Evolutionary conservation across 2,329 filamentous ascomycete genomes (phyloP).

Genomic region (Pestalotiopsis fici): DNA sequence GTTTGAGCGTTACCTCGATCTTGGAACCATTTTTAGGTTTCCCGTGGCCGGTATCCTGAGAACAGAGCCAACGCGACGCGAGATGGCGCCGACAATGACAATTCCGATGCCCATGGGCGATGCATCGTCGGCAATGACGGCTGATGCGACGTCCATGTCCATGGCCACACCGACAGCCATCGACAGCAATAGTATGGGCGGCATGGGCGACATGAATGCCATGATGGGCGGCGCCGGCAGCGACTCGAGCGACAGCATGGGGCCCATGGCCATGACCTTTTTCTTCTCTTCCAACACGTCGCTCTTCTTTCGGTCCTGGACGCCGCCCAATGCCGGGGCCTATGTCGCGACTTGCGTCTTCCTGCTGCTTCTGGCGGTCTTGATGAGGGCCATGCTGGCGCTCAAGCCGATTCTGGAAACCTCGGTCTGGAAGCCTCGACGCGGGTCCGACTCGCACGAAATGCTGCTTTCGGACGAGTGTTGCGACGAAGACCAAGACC

Average conservation of each 20-base stretch:
- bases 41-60: background rate
- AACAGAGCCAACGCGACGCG: background rate
- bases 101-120: background rate
- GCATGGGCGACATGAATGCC: background rate
- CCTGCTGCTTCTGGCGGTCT: conserved; percentile 62
- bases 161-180: background rate
- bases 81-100: background rate
- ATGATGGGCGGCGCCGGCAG: background rate
- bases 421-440: conserved; percentile 45
- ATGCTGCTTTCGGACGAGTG: background rate
- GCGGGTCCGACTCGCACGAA: background rate
- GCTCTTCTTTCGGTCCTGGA: conserved; percentile 64
- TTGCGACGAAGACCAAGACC: background rate
- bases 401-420: conserved; percentile 54
- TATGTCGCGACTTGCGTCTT: conserved; percentile 75
- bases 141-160: background rate
- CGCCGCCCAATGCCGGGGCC: conserved; percentile 54
- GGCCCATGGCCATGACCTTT: conserved; percentile 35
- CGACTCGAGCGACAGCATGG: background rate
- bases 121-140: background rate
- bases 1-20: background rate
- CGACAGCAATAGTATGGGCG: too few relatives aligned
- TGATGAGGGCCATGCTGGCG: conserved; percentile 60
- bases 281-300: conserved; percentile 59
- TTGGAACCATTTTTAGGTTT: background rate